These are phyloP conservation scores for Omphalea diandra DNA, from an alignment of 441 rosid species.

Conservation along the genomic window DNA sequence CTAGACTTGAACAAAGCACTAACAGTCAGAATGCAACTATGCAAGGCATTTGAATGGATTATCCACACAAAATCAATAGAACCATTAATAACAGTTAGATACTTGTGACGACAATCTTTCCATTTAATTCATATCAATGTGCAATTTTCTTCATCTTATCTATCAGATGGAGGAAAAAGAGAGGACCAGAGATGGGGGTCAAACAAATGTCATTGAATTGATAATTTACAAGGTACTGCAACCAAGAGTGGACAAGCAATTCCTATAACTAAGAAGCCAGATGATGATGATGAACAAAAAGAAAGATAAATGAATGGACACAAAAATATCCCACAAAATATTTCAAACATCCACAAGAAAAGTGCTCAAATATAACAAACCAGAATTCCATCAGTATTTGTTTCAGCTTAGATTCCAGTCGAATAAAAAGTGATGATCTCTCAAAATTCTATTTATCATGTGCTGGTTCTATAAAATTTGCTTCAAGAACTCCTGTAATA, in stretches of 20 bases:
- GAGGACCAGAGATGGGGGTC: no score
- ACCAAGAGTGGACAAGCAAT: neutral
- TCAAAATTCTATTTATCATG: constrained; percentile 98
- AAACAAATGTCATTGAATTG: neutral
- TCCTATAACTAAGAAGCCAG: neutral
- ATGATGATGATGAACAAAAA: neutral
- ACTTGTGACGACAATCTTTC: neutral
- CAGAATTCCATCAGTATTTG: constrained; percentile 66
- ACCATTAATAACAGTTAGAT: neutral
- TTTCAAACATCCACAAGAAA: constrained; percentile 7
- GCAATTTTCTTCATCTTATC: neutral
- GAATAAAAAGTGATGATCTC: constrained; percentile 73
- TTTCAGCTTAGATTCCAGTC: constrained; percentile 73
- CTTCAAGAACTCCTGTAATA: constrained; percentile 84
- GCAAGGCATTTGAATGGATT: neutral
- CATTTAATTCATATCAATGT: neutral
- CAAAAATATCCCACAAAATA: neutral
- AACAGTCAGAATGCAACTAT: neutral
- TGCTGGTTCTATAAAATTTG: constrained; percentile 94
- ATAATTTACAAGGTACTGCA: neutral
- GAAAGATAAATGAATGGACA: no score
- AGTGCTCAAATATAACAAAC: constrained; percentile 40
- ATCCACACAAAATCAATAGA: neutral
- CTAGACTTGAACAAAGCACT: neutral
- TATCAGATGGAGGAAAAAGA: neutral